Evolutionary conservation across 179 eudicot species (phyloP), one percentile per base, ranked within the genome.

Genomic region (Beta corolliflora): DNA sequence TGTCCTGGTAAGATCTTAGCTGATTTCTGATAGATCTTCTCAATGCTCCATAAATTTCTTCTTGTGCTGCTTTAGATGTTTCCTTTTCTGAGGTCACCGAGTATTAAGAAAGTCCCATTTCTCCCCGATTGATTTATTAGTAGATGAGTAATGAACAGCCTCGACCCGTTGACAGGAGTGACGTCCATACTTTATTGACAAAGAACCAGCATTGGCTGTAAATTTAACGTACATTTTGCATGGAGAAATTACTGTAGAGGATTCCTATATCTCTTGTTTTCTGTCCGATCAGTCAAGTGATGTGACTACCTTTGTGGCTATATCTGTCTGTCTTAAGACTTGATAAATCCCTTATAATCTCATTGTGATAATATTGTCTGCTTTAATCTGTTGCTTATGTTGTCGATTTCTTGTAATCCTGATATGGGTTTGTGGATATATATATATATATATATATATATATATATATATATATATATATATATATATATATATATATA

Each of bases 1-100:
- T 86, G 90, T 90, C 79, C 78, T 91, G 99, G 99, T 94, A 86
- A 88, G 81, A 83, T 78, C 74, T 53, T 7, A 73, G 50, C 63
- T 58, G 54, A 45, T 19, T 25, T 67, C n/a, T 66, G 11, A 12
- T 69, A 64, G 68, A 73, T 21, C 64, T 77, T 73, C 73, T 60
- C 18, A 64, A 2, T 75, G 67, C 45, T 73, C 13, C 41, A 3
- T 74, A 14, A 53, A 31, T 74, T 21, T 25, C 12, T 44, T 70
- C 36, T 56, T 68, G 19, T 11, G 36, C 36, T 53, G 29, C 13
- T 75, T 19, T 71, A 9, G 2, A 9, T 16, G 56, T 25, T 9
- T 14, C 19, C 44, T 44, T 19, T 69, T 7, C 72, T 15, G 21
- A 59, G 79, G 29, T 50, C 61, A n/a, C 23, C 10, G n/a, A 5